Evolutionary conservation across 768 basidiomycete genomes (phyloP), one percentile per base, ranked within the genome.

Genomic region (Collybia nuda): DNA sequence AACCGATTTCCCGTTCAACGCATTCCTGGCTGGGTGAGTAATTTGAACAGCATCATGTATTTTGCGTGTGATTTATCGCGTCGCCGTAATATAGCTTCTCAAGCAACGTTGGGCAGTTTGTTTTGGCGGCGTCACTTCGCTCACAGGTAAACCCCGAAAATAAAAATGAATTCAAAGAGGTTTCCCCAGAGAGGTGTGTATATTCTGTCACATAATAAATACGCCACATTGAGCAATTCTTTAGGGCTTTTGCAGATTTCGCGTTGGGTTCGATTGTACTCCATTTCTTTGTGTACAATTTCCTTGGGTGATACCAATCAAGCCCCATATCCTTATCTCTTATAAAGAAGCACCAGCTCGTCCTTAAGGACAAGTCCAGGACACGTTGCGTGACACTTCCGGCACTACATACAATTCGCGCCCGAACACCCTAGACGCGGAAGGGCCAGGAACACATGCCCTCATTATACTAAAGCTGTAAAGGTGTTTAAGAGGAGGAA

Each of bases 221-320:
- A 11, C 7, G 14, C 3, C 12, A 3, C 12, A 32, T 32, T 15
- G 43, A 35, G n/a, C n/a, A n/a, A 21, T 47, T 44, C 41, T 50
- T 15, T 64, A 99, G 97, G 62, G 97, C 97, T 17, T 99, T 99
- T 62, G 95, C 91, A 40, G 97, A 99, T 63, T 99, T 98, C 63
- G 90, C 89, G 22, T 67, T 95, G 40, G 94, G 94, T n/a, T 95
- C 93, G 2, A 86, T 98, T 55, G 85, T 98, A 35, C 77, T 99
- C 28, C 97, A 99, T 69, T 94, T 98, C 76, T 99, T 98, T 67
- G 95, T 97, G 53, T 98, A 86, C 80, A 98, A 98, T 72, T 98
- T 97, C 80, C 79, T 99, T 12, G 97, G 96, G 67, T 98, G 64
- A 70, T 41, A 44, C 18, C 23, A 8, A 22, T 41, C 14, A 14